These are phyloP conservation scores for Termitomyces sp. DNA, from an alignment of 768 basidiomycete species.

Conservation along the genomic window DNA sequence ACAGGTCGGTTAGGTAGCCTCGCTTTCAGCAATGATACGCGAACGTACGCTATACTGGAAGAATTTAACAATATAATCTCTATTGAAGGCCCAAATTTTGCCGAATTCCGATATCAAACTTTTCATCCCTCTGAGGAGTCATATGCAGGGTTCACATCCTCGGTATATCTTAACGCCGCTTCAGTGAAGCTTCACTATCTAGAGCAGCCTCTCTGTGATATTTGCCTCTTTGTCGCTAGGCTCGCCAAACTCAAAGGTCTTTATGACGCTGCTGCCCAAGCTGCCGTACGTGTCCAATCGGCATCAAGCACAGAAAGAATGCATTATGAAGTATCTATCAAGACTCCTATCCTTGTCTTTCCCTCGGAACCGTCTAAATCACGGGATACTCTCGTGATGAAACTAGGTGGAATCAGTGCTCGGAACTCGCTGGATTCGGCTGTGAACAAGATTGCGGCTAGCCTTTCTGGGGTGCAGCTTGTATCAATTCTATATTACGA, in stretches of 20 bases:
- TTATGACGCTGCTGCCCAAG: conserved; percentile 92
- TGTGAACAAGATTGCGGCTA: conserved; percentile 62
- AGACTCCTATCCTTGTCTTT: conserved; percentile 88
- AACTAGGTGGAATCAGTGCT: conserved; percentile 86
- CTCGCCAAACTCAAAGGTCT: conserved; percentile 89
- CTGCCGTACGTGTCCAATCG: conserved; percentile 66
- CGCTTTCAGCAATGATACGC: conserved; percentile 71
- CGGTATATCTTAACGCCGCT: conserved; percentile 76
- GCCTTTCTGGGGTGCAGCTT: conserved; percentile 79
- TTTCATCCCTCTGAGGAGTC: conserved; percentile 68
- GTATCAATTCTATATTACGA: conserved; percentile 59
- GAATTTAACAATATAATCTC: conserved; percentile 84
- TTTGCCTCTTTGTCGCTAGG: conserved; percentile 78
- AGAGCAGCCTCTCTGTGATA: conserved; percentile 84
- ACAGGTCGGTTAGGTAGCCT: conserved; percentile 81
- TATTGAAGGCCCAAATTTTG: conserved; percentile 92
- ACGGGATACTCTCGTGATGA: conserved; percentile 67
- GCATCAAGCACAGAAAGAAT: conserved; percentile 93
- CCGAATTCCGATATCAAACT: conserved; percentile 91
- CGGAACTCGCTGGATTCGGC: conserved; percentile 62
- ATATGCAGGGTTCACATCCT: conserved; percentile 79
- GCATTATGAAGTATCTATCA: conserved; percentile 87
- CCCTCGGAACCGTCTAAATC: conserved; percentile 63
- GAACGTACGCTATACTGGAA: conserved; percentile 41
- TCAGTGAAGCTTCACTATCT: conserved; percentile 88